A percentile compares a stretch with the other conserved stretches of the same genome.
Evolutionary conservation across 179 eudicot genomes (phyloP).

Genomic region (Amaranthus tricolor): DNA sequence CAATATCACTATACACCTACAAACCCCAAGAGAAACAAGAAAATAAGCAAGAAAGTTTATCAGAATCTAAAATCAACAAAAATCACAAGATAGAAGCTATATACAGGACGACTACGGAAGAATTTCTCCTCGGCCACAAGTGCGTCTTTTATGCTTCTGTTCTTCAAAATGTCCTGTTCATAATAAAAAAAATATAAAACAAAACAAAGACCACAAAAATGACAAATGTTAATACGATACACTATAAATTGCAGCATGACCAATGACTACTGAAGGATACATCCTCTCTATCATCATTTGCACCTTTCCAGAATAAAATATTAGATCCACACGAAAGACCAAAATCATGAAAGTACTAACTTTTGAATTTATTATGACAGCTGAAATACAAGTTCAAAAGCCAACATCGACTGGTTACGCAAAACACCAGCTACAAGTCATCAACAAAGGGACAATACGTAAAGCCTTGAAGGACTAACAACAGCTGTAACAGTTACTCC

Average conservation of each 20-base stretch:
- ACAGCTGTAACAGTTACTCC: too few species aligned
- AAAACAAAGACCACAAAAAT: too few species aligned
- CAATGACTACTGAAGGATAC: background rate
- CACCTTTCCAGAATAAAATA: background rate
- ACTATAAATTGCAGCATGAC: background rate
- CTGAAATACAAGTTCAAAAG: background rate
- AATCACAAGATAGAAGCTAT: background rate
- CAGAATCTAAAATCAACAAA: background rate
- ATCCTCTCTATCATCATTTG: background rate
- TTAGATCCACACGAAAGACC: background rate
- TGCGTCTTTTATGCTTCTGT: conserved; percentile 77
- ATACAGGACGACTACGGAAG: conserved; percentile 80
- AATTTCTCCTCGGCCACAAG: conserved; percentile 81
- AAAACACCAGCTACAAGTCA: background rate
- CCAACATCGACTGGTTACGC: background rate
- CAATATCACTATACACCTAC: conserved; percentile 65
- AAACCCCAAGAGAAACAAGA: background rate
- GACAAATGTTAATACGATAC: background rate
- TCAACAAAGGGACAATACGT: background rate
- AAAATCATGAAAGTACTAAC: conserved; percentile 1
- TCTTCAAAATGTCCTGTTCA: conserved; percentile 63
- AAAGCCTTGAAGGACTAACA: too few species aligned
- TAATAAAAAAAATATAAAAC: background rate
- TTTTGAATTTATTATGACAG: background rate
- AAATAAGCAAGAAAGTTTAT: background rate